A percentile compares a stretch with the other conserved stretches of the same genome.
Evolutionary conservation across 352 stramenopile species (phyloP).

Genomic region (Phytophthora nicotianae): DNA sequence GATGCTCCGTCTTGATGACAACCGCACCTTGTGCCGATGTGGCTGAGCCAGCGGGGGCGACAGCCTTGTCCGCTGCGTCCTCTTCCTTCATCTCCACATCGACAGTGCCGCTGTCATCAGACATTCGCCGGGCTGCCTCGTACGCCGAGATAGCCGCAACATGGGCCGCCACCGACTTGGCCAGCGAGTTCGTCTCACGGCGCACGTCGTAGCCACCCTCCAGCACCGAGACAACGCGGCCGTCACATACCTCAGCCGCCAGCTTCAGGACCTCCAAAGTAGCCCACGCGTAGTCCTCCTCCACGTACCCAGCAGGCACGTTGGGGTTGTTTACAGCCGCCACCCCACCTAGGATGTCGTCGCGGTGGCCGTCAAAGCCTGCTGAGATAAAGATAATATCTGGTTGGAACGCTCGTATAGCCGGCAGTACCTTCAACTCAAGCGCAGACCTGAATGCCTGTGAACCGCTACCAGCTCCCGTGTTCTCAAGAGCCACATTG

Average conservation of each 20-base stretch:
- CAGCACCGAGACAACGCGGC: conserved; percentile 84
- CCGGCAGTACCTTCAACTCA: conserved; percentile 67
- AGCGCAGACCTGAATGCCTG: conserved; percentile 70
- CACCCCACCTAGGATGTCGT: conserved; percentile 83
- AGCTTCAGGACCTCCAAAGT: conserved; percentile 80
- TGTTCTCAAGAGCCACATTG: conserved; percentile 83
- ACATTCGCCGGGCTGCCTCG: conserved; percentile 43
- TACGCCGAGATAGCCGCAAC: conserved; percentile 75
- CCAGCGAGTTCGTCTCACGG: conserved; percentile 81
- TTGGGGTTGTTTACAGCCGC: conserved; percentile 81
- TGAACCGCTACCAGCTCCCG: conserved; percentile 65
- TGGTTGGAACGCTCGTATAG: conserved; percentile 71
- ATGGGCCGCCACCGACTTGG: conserved; percentile 81
- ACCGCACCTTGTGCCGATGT: not conserved
- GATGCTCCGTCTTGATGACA: conserved; percentile 26
- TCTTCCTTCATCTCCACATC: conserved; percentile 44
- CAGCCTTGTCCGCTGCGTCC: conserved; percentile 10
- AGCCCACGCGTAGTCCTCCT: conserved; percentile 85
- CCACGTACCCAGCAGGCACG: conserved; percentile 77
- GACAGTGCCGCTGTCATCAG: conserved; percentile 10
- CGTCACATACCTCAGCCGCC: conserved; percentile 77
- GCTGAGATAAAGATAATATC: conserved; percentile 91
- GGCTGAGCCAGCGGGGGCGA: not conserved
- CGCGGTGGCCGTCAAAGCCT: conserved; percentile 86
- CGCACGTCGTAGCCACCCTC: conserved; percentile 87